Evolutionary conservation across 345 rosid genomes (phyloP), one percentile per base, ranked within the genome.

Genomic region (Moringa oleifera): DNA sequence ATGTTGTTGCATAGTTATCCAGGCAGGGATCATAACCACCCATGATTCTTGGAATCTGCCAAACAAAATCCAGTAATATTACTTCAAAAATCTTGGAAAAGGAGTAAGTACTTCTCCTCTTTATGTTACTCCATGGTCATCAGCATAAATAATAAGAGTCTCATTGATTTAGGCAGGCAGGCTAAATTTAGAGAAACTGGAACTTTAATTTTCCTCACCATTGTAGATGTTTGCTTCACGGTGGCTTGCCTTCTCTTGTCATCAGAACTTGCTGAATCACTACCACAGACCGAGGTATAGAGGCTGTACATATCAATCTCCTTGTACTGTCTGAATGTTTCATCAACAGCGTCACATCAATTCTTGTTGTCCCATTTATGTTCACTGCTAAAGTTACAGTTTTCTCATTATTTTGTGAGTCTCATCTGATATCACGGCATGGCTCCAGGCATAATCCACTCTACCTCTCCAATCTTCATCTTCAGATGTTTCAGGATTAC

Each of bases 371-470:
- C 76, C 92, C 92, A 92, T 36, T 95, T 70, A 59, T 81, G 51
- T 23, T 63, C 72, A 67, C 87, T 87, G 57, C 72, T 56, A 67
- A 92, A 89, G 71, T 89, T 74, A 63, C 96, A 92, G 70, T 19
- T 81, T 37, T 64, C 49, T 13, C 20, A 92, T 92, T 31, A 68
- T 71, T 55, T 68, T 64, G 72, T 84, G 83, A 19, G 92, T 85
- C 79, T 89, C 96, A 68, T 92, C 93, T 19, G 98, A 89, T 66
- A 89, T 78, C 18, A 92, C 78, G 0, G 95, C 96, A 72, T 92
- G 98, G 72, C 98, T 92, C 98, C 95, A 92, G 13, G 98, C 95
- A 56, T 89, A 87, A 67, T 92, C 98, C 67, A 87, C 84, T 51
- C 80, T 46, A 6, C 98, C 98, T 53, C 67, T 66, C 98, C 97